Evolutionary conservation across 768 basidiomycete genomes (phyloP).

Genomic region (Lentinula aciculospora): DNA sequence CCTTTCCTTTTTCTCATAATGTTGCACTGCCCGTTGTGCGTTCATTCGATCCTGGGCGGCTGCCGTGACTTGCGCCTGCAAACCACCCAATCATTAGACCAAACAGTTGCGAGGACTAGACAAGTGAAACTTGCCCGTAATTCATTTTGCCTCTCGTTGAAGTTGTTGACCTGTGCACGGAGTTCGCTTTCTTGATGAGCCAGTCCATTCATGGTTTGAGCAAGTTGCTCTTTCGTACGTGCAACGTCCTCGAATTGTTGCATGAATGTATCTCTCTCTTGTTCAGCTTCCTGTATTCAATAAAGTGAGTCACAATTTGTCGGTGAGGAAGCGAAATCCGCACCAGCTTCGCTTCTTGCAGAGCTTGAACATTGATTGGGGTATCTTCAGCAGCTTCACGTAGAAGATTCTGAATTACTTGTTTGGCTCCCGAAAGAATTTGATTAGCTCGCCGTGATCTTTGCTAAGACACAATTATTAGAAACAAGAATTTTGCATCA

Average conservation of each 20-base stretch:
- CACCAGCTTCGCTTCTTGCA: constrained; percentile 52
- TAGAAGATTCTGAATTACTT: constrained; percentile 35
- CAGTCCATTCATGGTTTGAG: constrained; percentile 27
- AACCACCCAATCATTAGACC: neutral
- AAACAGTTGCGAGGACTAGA: neutral
- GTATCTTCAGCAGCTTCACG: constrained; percentile 65
- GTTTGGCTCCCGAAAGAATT: constrained; percentile 25
- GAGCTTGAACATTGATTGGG: constrained; percentile 53
- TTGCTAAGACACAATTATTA: constrained; percentile 14
- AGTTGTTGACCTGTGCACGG: constrained; percentile 45
- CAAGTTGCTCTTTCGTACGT: constrained; percentile 39
- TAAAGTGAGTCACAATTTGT: neutral
- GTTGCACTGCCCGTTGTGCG: neutral
- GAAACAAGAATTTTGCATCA: neutral
- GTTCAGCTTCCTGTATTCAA: constrained; percentile 44
- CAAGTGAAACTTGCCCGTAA: constrained; percentile 36
- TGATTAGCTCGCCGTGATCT: constrained; percentile 22
- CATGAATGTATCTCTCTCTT: constrained; percentile 41
- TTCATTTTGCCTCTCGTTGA: constrained; percentile 34
- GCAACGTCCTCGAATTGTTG: constrained; percentile 45
- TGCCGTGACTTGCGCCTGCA: constrained; percentile 42
- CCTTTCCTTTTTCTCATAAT: constrained; percentile 31
- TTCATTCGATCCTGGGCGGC: constrained; percentile 38
- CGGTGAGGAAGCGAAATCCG: constrained; percentile 12
- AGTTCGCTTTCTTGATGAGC: constrained; percentile 40